Conservation (phyloP, 441 rosid species). For the Capsella rubella region DNA sequence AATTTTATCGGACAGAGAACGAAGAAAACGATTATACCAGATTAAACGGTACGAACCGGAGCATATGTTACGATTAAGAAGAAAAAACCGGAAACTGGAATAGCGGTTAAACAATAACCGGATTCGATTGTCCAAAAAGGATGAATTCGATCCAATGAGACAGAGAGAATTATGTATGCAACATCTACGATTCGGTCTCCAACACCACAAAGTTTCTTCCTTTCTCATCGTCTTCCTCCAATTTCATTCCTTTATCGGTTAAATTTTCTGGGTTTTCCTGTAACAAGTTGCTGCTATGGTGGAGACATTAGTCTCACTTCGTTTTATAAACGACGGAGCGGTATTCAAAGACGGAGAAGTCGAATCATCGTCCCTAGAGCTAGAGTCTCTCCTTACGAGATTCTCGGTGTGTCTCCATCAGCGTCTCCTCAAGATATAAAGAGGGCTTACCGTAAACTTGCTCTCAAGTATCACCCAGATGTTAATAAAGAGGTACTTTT, state of each 20-base stretch:
- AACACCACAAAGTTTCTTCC: slow-evolving; percentile 42
- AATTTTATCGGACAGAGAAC: slow-evolving; percentile 9
- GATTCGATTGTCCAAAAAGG: slow-evolving; percentile 16
- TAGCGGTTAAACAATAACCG: slow-evolving; percentile 6
- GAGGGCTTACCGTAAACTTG: slow-evolving; percentile 95
- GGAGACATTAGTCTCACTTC: slow-evolving; percentile 29
- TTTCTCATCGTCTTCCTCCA: slow-evolving; percentile 49
- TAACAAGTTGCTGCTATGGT: slow-evolving; percentile 51
- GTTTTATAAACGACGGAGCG: slow-evolving; percentile 43
- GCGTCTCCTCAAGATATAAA: slow-evolving; percentile 85
- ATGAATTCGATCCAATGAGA: slow-evolving; percentile 23
- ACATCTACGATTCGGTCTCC: slow-evolving; percentile 37
- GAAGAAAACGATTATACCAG: slow-evolving; percentile 15
- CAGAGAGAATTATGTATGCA: slow-evolving; percentile 41
- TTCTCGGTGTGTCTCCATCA: slow-evolving; percentile 80
- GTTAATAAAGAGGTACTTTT: slow-evolving; percentile 84
- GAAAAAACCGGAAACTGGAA: background rate
- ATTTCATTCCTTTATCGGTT: slow-evolving; percentile 47
- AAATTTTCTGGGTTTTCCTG: slow-evolving; percentile 42
- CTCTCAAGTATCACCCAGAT: slow-evolving; percentile 94
- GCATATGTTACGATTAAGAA: background rate
- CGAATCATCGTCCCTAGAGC: slow-evolving; percentile 52
- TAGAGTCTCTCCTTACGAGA: slow-evolving; percentile 87
- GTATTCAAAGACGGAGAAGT: slow-evolving; percentile 48
- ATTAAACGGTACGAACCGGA: slow-evolving; percentile 8